A percentile compares a stretch with the other conserved stretches of the same genome.
phyloP scores from a whole-genome alignment of 2,329 filamentous ascomycete genomes.

The Penicillium sp. region DNA sequence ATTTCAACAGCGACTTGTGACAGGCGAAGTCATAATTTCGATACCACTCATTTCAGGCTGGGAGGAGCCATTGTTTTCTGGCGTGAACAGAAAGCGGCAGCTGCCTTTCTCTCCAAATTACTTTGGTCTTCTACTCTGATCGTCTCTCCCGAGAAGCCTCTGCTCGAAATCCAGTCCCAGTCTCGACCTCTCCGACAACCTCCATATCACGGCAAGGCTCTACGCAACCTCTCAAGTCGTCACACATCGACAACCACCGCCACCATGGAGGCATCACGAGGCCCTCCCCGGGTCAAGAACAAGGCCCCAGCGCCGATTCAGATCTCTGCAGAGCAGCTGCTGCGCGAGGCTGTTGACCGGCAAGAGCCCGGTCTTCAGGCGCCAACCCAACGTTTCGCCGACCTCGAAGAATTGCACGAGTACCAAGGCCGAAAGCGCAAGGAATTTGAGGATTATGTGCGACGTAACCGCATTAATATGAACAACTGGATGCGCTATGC shows the following conservation, averaged over 20 bases:
- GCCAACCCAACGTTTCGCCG: slow-evolving; percentile 91
- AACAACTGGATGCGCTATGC: slow-evolving; percentile 99
- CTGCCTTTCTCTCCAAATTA: not conserved
- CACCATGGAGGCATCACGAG: slow-evolving; percentile 85
- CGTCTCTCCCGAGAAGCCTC: not conserved
- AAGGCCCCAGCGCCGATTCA: slow-evolving; percentile 90
- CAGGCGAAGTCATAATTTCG: slow-evolving; percentile 6
- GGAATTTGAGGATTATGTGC: slow-evolving; percentile 97
- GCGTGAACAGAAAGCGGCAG: too few relatives aligned
- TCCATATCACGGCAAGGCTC: not conserved
- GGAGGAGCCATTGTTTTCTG: slow-evolving; percentile 1
- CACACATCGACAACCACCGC: slow-evolving; percentile 6
- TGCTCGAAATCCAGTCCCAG: slow-evolving; percentile 1
- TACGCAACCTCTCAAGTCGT: not conserved
- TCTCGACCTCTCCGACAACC: not conserved
- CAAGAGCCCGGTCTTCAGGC: slow-evolving; percentile 87
- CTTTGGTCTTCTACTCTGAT: not conserved
- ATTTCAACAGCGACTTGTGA: slow-evolving; percentile 18
- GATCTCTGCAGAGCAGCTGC: slow-evolving; percentile 94
- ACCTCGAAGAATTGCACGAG: slow-evolving; percentile 96
- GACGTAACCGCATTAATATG: slow-evolving; percentile 90
- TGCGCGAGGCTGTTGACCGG: slow-evolving; percentile 94
- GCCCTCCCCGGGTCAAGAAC: slow-evolving; percentile 96
- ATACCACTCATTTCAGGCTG: slow-evolving; percentile 6
- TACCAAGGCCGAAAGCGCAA: slow-evolving; percentile 94